Evolutionary conservation across 768 basidiomycete species (phyloP), one percentile per base, ranked within the genome.

Genomic region (Dentipellis sp.): DNA sequence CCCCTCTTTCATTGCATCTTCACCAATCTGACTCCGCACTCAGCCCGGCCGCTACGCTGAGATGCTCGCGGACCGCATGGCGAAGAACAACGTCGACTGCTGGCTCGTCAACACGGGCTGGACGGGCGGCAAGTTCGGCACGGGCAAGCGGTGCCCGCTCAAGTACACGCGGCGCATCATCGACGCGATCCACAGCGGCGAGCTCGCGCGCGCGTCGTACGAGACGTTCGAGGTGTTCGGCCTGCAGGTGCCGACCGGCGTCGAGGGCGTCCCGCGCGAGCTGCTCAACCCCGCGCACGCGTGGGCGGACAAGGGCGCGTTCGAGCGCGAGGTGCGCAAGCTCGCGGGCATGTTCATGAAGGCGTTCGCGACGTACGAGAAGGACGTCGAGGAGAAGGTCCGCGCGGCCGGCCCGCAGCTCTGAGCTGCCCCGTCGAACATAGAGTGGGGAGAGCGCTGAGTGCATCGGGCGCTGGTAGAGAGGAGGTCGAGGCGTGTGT

Each of bases 71-170:
- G 86, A 91, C 62, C 84, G 89, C 65, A 98, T 99, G 94, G 73
- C 84, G 56, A 81, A 84, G 71, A 78, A 89, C 75, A 80, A 90
- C 55, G 93, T 94, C 64, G 73, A 93, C 72, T 97, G 94, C 78
- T 99, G 93, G 92, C 79, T 98, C 67, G 89, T 99, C 82, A 98
- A 99, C 86, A 99, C 95, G 2, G 95, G 91, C 59, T 94, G 91
- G 91, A 88, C 91, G 53, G 87, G 91, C 55, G 95, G 95, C 70
- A 92, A 91, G 71, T 99, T 83, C 70, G 95, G 95, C 50, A 75
- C 75, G 14, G 95, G 94, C 63, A 91, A 89, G 74, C 91, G 95
- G 61, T 99, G 95, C 82, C 88, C 95, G 17, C 86, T 99, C 74
- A 90, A 89, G 68, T 92, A 84, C 74, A 98, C 97, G 49, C 91